Evolutionary conservation across 2,329 filamentous ascomycete species (phyloP).

Genomic region (Aureobasidium sp.): DNA sequence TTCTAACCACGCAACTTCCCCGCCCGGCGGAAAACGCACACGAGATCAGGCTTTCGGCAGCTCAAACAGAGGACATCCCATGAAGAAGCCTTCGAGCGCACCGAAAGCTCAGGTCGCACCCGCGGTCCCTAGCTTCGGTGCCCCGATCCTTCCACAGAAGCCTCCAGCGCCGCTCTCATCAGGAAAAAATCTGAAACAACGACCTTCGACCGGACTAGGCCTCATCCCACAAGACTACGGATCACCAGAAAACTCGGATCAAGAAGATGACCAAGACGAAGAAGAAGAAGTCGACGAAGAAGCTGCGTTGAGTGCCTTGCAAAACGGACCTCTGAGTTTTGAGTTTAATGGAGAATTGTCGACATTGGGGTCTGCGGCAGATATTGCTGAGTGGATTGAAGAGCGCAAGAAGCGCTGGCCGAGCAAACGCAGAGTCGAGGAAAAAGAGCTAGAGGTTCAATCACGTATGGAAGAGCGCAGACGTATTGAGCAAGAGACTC

Average conservation of each 20-base stretch:
- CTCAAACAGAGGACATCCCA: constrained; percentile 14
- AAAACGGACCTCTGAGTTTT: constrained; percentile 36
- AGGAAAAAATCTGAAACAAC: constrained; percentile 51
- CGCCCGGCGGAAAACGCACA: constrained; percentile 6
- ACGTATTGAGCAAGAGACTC: constrained; percentile 24
- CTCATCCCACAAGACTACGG: constrained; percentile 48
- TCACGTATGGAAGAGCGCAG: constrained; percentile 22
- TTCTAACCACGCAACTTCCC: background rate
- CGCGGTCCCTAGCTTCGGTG: constrained; percentile 28
- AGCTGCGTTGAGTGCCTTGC: constrained; percentile 31
- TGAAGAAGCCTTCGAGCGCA: constrained; percentile 15
- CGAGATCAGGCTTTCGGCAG: constrained; percentile 9
- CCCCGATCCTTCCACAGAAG: constrained; percentile 19
- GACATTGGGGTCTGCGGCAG: constrained; percentile 50
- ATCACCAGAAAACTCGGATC: constrained; percentile 18
- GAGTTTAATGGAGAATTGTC: constrained; percentile 51
- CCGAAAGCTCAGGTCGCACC: constrained; percentile 23
- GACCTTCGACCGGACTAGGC: constrained; percentile 64
- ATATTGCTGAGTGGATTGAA: constrained; percentile 72
- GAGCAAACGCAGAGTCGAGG: constrained; percentile 62
- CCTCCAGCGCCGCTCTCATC: constrained; percentile 15
- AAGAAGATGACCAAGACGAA: constrained; percentile 43
- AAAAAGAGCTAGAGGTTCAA: constrained; percentile 35
- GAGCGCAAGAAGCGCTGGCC: constrained; percentile 77
- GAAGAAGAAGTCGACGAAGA: constrained; percentile 63